Percentiles rank a stretch among this genome's conserved stretches.
Conservation (phyloP, 768 basidiomycete species). For the Tylopilus balloui region DNA sequence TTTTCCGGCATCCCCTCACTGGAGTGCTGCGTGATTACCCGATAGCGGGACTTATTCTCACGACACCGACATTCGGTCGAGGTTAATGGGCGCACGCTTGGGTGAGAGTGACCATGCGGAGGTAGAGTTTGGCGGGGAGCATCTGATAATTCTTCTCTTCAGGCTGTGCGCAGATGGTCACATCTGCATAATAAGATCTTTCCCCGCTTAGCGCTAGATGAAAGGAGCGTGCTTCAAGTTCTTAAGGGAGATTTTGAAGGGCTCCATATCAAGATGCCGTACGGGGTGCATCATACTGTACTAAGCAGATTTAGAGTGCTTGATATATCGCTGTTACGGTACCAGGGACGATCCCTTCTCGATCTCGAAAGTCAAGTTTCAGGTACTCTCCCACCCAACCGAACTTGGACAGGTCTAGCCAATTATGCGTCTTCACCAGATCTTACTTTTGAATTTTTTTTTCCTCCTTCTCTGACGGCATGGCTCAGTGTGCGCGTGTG, state of each 20-base stretch:
- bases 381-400: slow-evolving; percentile 32
- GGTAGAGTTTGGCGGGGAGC: slow-evolving; percentile 8
- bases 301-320: slow-evolving; percentile 28
- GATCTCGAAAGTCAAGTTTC: slow-evolving; percentile 35
- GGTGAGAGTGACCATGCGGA: slow-evolving; percentile 8
- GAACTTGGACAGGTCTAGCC: slow-evolving; percentile 25
- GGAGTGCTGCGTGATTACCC: slow-evolving; percentile 7
- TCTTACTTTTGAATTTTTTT: slow-evolving; percentile 19
- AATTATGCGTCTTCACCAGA: slow-evolving; percentile 21
- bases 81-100: not conserved
- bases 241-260: slow-evolving; percentile 21
- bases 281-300: slow-evolving; percentile 32
- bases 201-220: slow-evolving; percentile 37
- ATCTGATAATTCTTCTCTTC: slow-evolving; percentile 15
- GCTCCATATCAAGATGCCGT: slow-evolving; percentile 32
- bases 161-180: slow-evolving; percentile 25
- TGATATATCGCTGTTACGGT: slow-evolving; percentile 34
- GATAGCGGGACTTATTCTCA: slow-evolving; percentile 11
- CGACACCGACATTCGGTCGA: slow-evolving; percentile 5
- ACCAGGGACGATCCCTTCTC: slow-evolving; percentile 37
- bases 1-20: slow-evolving; percentile 23
- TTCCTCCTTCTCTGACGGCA: slow-evolving; percentile 21
- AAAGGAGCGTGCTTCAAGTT: slow-evolving; percentile 29
- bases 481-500: slow-evolving; percentile 18
- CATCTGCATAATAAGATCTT: slow-evolving; percentile 32